phyloP scores from a whole-genome alignment of 192 early-diverging fungal genomes.

The Phycomyces blakesleeanus region DNA sequence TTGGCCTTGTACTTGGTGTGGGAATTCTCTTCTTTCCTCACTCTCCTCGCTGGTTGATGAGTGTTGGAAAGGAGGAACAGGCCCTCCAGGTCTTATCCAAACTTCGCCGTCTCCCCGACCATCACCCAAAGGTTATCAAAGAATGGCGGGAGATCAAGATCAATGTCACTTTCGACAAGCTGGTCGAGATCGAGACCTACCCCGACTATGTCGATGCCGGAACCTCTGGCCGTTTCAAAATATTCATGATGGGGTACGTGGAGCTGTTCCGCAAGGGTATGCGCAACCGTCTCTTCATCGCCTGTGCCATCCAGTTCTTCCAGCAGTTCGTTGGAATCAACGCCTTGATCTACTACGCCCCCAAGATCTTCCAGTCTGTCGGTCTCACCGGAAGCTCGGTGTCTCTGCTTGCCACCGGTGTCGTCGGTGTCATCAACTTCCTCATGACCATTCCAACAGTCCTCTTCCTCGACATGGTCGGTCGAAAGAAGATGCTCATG shows the following conservation, averaged over 20 bases:
- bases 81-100: conserved; percentile 53
- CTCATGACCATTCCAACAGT: conserved; percentile 72
- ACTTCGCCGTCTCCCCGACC: conserved; percentile 29
- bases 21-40: conserved; percentile 72
- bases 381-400: conserved; percentile 45
- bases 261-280: conserved; percentile 49
- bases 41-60: conserved; percentile 75
- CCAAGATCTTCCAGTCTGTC: conserved; percentile 56
- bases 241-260: conserved; percentile 28
- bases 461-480: conserved; percentile 63
- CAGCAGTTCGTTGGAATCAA: conserved; percentile 79
- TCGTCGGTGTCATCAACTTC: conserved; percentile 72
- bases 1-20: conserved; percentile 57
- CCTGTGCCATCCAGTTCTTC: conserved; percentile 54
- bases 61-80: conserved; percentile 48
- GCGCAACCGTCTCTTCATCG: conserved; percentile 50
- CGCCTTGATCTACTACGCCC: conserved; percentile 68
- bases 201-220: conserved; percentile 20
- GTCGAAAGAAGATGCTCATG: conserved; percentile 63
- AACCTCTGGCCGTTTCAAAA: conserved; percentile 9
- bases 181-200: conserved; percentile 17
- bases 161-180: conserved; percentile 31
- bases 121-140: conserved; percentile 17
- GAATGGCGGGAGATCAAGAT: conserved; percentile 37
- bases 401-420: conserved; percentile 53